Percentiles rank a stretch among this genome's conserved stretches.
phyloP scores from a whole-genome alignment of 2,329 filamentous ascomycete genomes.

The Talaromyces atroroseus region DNA sequence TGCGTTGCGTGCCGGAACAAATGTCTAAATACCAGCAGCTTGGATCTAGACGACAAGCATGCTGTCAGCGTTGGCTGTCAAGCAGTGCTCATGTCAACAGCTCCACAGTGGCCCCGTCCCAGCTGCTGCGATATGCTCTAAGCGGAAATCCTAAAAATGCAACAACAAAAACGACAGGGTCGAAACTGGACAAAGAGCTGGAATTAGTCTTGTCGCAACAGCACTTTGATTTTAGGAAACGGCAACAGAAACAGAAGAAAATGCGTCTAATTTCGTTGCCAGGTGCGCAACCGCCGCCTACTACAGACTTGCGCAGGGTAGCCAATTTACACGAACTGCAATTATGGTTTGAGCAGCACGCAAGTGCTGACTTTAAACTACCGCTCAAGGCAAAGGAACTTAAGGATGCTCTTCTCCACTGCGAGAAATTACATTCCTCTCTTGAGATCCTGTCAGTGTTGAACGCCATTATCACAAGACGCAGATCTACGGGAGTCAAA shows the following conservation, averaged over 20 bases:
- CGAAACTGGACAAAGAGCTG: constrained; percentile 16
- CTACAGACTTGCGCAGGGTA: neutral
- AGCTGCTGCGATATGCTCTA: constrained; percentile 30
- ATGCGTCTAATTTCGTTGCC: constrained; percentile 1
- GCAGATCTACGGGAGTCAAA: constrained; percentile 17
- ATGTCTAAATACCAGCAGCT: constrained; percentile 3
- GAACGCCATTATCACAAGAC: constrained; percentile 26
- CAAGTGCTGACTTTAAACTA: constrained; percentile 11
- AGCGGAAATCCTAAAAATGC: constrained; percentile 17
- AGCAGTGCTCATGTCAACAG: constrained; percentile 1
- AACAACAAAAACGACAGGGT: neutral
- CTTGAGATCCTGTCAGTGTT: constrained; percentile 28
- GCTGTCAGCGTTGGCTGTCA: constrained; percentile 1
- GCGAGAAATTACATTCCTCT: constrained; percentile 21
- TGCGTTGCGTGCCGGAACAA: neutral
- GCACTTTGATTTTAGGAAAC: neutral
- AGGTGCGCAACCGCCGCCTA: neutral
- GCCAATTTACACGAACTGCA: constrained; percentile 17
- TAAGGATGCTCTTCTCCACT: constrained; percentile 19
- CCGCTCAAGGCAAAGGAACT: constrained; percentile 7
- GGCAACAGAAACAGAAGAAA: neutral
- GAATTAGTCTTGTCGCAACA: neutral
- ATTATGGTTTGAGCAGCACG: constrained; percentile 21
- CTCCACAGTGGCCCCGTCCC: constrained; percentile 21
- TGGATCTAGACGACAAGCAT: neutral